These are phyloP conservation scores for Tricholomella constricta DNA, from an alignment of 768 basidiomycete species.

Conservation along the genomic window DNA sequence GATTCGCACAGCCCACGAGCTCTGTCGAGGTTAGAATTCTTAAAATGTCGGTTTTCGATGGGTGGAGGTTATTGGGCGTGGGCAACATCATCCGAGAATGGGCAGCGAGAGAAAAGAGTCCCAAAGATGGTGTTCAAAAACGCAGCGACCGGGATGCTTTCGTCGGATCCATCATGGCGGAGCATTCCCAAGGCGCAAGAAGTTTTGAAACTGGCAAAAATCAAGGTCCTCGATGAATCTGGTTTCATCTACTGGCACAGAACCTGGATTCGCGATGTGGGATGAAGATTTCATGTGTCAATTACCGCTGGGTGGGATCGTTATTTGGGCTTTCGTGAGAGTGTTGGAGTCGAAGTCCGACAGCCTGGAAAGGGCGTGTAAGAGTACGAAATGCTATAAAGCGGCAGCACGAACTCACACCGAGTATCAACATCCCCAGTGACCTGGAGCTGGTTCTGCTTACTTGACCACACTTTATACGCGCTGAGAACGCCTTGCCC, in stretches of 20 bases:
- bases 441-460: background rate
- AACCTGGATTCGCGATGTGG: constrained; percentile 4
- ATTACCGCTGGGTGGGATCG: background rate
- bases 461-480: background rate
- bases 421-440: constrained; percentile 1
- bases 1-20: background rate
- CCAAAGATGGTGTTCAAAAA: background rate
- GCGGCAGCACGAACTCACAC: constrained; percentile 4
- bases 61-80: background rate
- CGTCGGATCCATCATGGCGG: background rate
- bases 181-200: background rate
- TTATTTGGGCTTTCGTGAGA: constrained; percentile 10
- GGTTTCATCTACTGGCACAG: constrained; percentile 1
- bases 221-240: background rate
- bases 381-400: constrained; percentile 7
- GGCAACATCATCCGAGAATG: constrained; percentile 1
- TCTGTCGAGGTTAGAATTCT: background rate
- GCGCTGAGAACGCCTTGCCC: background rate
- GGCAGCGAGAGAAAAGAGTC: background rate
- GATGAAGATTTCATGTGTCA: background rate
- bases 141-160: constrained; percentile 1
- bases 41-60: background rate
- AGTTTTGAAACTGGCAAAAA: background rate
- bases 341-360: constrained; percentile 2
- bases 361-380: constrained; percentile 5